Percentiles rank a stretch among this genome's conserved stretches.
These are phyloP conservation scores for Pleurotus eryngii DNA, from an alignment of 768 basidiomycete species.

Conservation along the genomic window DNA sequence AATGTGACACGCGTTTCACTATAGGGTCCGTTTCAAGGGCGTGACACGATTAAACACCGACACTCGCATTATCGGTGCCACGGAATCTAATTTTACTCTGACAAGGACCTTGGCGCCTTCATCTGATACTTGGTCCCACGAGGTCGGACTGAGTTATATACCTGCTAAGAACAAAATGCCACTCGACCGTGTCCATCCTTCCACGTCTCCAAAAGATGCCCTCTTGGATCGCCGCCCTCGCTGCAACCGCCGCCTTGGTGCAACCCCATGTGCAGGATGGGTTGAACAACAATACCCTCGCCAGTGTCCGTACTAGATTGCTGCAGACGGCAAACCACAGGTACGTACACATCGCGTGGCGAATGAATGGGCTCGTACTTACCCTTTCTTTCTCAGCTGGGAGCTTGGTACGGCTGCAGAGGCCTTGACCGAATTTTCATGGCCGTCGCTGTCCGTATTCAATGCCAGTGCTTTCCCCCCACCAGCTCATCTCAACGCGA, in stretches of 20 bases:
- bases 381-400: conserved; percentile 39
- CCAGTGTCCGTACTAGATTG: conserved; percentile 23
- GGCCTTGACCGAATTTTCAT: conserved; percentile 50
- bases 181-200: not conserved
- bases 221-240: conserved; percentile 7
- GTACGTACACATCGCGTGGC: conserved; percentile 9
- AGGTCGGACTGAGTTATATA: not conserved
- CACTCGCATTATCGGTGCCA: too few species aligned
- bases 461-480: conserved; percentile 37
- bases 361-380: too few species aligned
- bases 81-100: too few species aligned
- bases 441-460: conserved; percentile 50
- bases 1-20: conserved; percentile 1
- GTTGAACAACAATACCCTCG: conserved; percentile 20
- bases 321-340: conserved; percentile 25
- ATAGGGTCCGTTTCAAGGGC: too few species aligned
- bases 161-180: not conserved
- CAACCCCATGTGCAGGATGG: conserved; percentile 16
- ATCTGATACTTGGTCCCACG: conserved; percentile 3
- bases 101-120: not conserved
- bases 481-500: conserved; percentile 24
- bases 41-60: too few species aligned
- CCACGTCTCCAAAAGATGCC: conserved; percentile 2
- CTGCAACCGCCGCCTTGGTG: not conserved
- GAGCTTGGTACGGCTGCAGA: conserved; percentile 57